A percentile compares a stretch with the other conserved stretches of the same genome.
Conservation (phyloP, 148 eudicot species). For the Rhododendron griersonianum region DNA sequence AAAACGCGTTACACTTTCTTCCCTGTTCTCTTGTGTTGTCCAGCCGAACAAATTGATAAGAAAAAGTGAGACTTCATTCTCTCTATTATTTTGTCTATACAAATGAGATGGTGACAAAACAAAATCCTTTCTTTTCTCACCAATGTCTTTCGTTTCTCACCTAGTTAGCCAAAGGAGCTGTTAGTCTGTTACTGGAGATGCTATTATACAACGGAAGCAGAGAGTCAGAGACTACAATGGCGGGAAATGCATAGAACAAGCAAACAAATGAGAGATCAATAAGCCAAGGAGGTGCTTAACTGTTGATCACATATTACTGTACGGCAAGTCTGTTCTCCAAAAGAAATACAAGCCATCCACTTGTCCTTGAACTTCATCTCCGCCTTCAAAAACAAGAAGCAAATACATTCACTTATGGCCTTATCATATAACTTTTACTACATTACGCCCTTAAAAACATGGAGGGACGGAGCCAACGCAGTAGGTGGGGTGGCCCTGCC, state of each 20-base stretch:
- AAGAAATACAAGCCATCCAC: conserved; percentile 84
- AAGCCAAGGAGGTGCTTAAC: conserved; percentile 33
- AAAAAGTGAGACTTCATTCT: not conserved
- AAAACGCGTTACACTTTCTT: no score
- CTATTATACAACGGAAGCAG: not conserved
- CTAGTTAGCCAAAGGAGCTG: not conserved
- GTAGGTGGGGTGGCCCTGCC: not conserved
- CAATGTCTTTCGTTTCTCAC: not conserved
- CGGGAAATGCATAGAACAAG: not conserved
- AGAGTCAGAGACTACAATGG: not conserved
- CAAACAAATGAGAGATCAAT: not conserved
- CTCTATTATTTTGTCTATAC: not conserved
- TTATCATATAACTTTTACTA: not conserved
- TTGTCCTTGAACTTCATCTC: conserved; percentile 89
- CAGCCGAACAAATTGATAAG: no score
- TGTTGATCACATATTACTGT: conserved; percentile 56
- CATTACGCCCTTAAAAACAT: not conserved
- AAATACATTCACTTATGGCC: not conserved
- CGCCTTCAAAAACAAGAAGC: conserved; percentile 37
- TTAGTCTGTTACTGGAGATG: not conserved
- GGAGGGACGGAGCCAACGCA: not conserved
- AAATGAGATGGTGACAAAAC: no score
- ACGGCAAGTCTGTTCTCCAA: conserved; percentile 91
- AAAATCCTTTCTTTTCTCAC: no score
- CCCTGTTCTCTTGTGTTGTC: no score